Percentiles rank a stretch among this genome's conserved stretches.
Conservation (phyloP, 2,329 filamentous ascomycete species). For the Alternaria rosae region DNA sequence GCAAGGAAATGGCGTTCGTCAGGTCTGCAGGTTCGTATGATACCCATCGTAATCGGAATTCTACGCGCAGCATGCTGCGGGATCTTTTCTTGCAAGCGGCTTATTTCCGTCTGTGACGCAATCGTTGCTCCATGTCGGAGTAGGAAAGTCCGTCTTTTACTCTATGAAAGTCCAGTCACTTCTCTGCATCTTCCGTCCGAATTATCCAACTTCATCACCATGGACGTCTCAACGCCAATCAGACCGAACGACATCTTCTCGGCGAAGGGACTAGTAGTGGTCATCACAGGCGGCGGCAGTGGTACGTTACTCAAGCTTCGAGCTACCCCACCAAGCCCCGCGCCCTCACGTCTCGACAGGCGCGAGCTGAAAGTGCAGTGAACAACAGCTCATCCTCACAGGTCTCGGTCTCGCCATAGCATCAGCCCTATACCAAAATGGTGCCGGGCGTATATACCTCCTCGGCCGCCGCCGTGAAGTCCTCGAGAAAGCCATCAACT, state of each 20-base stretch:
- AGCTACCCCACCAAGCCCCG: conserved; percentile 41
- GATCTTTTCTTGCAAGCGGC: conserved; percentile 5
- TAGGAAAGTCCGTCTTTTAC: conserved; percentile 17
- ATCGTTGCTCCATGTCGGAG: conserved; percentile 6
- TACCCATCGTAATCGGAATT: conserved; percentile 21
- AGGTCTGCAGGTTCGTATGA: conserved; percentile 18
- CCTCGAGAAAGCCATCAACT: conserved; percentile 51
- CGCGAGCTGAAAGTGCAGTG: background rate
- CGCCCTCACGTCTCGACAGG: conserved; percentile 6
- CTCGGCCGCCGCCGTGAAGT: conserved; percentile 54
- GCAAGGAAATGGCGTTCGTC: conserved; percentile 1
- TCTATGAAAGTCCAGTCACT: conserved; percentile 1
- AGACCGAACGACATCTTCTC: conserved; percentile 50
- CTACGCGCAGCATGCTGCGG: background rate
- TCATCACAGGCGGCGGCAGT: conserved; percentile 53
- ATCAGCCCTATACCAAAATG: conserved; percentile 52
- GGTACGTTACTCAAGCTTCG: conserved; percentile 38
- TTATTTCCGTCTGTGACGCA: conserved; percentile 21
- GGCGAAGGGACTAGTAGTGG: conserved; percentile 50
- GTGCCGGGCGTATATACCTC: conserved; percentile 55
- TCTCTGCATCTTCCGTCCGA: background rate
- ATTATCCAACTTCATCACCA: conserved; percentile 14
- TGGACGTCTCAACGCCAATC: conserved; percentile 47
- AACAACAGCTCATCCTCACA: conserved; percentile 20
- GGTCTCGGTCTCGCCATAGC: conserved; percentile 53